Conservation (phyloP, 345 rosid genomes). For the Cardamine chenopodiifolia region DNA sequence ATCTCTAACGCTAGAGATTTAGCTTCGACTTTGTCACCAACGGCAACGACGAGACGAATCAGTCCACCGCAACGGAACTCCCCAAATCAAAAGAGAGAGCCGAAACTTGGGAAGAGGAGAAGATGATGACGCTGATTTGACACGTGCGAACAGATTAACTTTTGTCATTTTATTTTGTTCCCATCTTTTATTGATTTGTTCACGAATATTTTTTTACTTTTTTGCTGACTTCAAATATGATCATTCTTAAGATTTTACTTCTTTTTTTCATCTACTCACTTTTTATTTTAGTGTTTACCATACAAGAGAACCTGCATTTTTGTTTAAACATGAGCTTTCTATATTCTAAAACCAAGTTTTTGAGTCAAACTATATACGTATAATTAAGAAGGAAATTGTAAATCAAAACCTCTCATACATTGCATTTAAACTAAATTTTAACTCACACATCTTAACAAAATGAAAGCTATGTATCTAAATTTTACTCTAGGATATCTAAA, state of each 20-base stretch:
- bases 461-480: background rate
- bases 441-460: background rate
- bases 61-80: conserved; percentile 35
- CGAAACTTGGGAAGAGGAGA: conserved; percentile 42
- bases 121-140: conserved; percentile 41
- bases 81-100: conserved; percentile 32
- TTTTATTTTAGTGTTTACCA: too few relatives aligned
- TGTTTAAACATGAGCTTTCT: background rate
- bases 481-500: background rate
- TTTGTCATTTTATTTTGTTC: background rate
- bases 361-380: background rate
- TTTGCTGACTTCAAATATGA: background rate
- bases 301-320: background rate
- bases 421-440: background rate
- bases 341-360: background rate
- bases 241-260: background rate
- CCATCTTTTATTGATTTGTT: conserved; percentile 8
- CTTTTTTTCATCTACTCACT: background rate
- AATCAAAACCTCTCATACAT: background rate
- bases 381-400: background rate
- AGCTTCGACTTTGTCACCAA: conserved; percentile 18
- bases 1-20: conserved; percentile 1
- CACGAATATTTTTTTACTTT: background rate
- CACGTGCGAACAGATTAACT: conserved; percentile 31
- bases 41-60: conserved; percentile 1